Conservation (phyloP, 2,329 filamentous ascomycete genomes). For the Pseudocercospora pini-densiflorae region DNA sequence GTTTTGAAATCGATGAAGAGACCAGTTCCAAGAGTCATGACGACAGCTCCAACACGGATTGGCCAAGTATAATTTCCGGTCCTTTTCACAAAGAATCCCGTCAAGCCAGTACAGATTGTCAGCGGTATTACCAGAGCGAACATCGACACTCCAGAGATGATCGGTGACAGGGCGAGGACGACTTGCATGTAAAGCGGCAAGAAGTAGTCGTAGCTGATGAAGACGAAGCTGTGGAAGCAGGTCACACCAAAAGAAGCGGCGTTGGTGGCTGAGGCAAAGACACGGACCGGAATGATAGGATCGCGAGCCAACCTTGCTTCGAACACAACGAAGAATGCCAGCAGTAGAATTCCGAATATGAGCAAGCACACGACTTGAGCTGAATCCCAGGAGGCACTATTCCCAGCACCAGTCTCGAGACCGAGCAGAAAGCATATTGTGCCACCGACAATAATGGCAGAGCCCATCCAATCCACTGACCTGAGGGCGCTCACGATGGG, state of each 20-base stretch:
- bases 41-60: constrained; percentile 49
- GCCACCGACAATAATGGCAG: constrained; percentile 48
- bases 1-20: constrained; percentile 51
- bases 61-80: constrained; percentile 55
- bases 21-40: constrained; percentile 53
- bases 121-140: constrained; percentile 61
- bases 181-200: constrained; percentile 76
- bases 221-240: constrained; percentile 57
- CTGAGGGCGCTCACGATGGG: constrained; percentile 64
- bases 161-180: constrained; percentile 63
- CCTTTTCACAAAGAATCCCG: constrained; percentile 54
- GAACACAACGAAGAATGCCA: constrained; percentile 60
- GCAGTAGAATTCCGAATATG: constrained; percentile 55
- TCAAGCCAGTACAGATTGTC: constrained; percentile 49
- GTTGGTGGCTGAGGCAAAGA: constrained; percentile 64
- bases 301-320: constrained; percentile 67
- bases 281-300: constrained; percentile 69
- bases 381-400: constrained; percentile 57
- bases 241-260: constrained; percentile 58
- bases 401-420: constrained; percentile 57
- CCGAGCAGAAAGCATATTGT: constrained; percentile 59
- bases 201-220: constrained; percentile 71
- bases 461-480: constrained; percentile 67
- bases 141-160: constrained; percentile 63
- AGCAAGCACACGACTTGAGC: constrained; percentile 60